Evolutionary conservation across 225 moss, liverwort and hornwort species (phyloP), one percentile per base, ranked within the genome.

Genomic region (Marchantia paleacea): DNA sequence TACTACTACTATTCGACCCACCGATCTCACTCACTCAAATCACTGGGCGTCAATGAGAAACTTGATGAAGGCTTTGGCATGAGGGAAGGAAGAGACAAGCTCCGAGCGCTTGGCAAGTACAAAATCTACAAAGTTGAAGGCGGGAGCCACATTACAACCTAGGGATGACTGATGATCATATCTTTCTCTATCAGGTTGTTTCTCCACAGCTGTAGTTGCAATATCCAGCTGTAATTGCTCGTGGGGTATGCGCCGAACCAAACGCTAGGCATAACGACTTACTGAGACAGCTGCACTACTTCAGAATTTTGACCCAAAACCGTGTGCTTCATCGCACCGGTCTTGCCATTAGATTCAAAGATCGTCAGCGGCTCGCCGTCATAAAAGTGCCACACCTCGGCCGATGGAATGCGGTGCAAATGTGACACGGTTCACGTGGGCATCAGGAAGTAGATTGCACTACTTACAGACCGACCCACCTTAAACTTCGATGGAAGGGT

Each of bases 171-270:
- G 83, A 49, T 88, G 73, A 65, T 75, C 73, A 77, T 92, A 91
- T 28, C 85, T 62, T 68, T 94, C 86, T 78, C 92, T 88, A 19
- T 79, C 72, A n/a, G 82, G 77, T 48, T 90, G 77, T 64, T 86
- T 85, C 67, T 91, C 85, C 1, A 94, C 5, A 20, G 84, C 75
- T n/a, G n/a, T n/a, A 26, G 80, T 81, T 10, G 72, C 76, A n/a
- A n/a, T n/a, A 24, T 89, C 54, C 28, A 92, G 69, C 39, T 50
- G 20, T 90, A 82, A 82, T 97, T 94, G 68, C 91, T 89, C 60
- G 93, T 97, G 28, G 93, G 94, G 82, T 90, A 97, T 25, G 94
- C 94, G 18, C 93, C 96, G 78, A 97, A 97, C 94, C 96, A 97
- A 81, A 92, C 86, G 73, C 81, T 81, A 24, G 96, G 94, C 52